phyloP scores from a whole-genome alignment of 805 yeast genomes.

The Pichia kluyveri region DNA sequence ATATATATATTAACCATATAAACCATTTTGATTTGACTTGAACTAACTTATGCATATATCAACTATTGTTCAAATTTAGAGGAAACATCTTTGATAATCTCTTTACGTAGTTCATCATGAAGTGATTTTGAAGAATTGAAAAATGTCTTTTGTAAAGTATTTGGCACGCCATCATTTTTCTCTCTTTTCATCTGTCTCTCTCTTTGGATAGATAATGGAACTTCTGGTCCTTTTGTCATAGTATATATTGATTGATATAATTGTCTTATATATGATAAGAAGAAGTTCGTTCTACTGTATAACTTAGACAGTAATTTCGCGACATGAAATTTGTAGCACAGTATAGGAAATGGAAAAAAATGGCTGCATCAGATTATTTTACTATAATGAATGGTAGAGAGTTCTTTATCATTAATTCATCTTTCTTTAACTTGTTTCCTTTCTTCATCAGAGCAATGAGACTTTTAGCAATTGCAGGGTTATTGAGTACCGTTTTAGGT shows the following conservation, averaged over 20 bases:
- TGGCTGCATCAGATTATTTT: too few relatives aligned
- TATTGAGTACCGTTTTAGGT: background rate
- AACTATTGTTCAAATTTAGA: conserved; percentile 17
- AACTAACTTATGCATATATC: too few relatives aligned
- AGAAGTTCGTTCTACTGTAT: too few relatives aligned
- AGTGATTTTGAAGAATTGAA: conserved; percentile 18
- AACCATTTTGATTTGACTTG: background rate
- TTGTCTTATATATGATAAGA: too few relatives aligned
- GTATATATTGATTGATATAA: background rate
- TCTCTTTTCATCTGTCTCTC: background rate
- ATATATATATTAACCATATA: too few relatives aligned
- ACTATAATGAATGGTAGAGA: too few relatives aligned
- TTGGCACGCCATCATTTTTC: background rate
- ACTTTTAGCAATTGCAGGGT: background rate
- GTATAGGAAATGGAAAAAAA: too few relatives aligned
- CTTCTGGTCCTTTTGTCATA: background rate
- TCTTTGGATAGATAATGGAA: background rate
- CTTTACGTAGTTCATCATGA: conserved; percentile 19
- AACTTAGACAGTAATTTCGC: too few relatives aligned
- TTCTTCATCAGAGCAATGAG: background rate
- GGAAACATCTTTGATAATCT: conserved; percentile 10
- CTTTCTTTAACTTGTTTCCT: too few relatives aligned
- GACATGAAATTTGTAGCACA: too few relatives aligned
- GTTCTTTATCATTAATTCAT: too few relatives aligned
- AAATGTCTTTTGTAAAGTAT: conserved; percentile 8